Percentiles rank a stretch among this genome's conserved stretches.
Evolutionary conservation across 2,329 filamentous ascomycete species (phyloP).

Genomic region (Rutstroemia sp.): DNA sequence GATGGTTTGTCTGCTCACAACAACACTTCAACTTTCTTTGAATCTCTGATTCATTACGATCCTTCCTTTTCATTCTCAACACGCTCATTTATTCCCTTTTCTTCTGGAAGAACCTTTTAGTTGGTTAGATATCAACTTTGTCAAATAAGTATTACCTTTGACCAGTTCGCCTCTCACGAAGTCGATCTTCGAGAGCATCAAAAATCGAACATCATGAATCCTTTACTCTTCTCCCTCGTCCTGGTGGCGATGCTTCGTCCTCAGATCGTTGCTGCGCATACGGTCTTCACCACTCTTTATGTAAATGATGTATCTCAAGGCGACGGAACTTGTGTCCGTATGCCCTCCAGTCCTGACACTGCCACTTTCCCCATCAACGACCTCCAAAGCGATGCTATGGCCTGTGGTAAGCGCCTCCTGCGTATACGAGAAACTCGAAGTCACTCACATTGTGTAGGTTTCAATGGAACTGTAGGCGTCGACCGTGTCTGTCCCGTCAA

Average conservation of each 20-base stretch:
- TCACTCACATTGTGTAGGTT: constrained; percentile 28
- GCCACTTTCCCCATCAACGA: constrained; percentile 51
- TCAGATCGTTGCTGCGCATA: constrained; percentile 43
- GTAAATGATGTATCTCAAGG: constrained; percentile 58
- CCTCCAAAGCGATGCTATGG: constrained; percentile 55
- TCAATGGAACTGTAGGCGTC: constrained; percentile 41
- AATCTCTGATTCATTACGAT: constrained; percentile 3
- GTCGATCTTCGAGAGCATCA: neutral
- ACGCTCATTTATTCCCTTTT: neutral
- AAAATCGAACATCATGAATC: neutral
- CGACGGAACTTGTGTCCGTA: constrained; percentile 64
- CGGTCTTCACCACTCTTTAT: constrained; percentile 56
- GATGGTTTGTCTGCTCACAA: neutral
- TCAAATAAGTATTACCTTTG: too few relatives aligned
- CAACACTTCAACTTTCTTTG: neutral
- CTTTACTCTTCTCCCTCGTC: constrained; percentile 6
- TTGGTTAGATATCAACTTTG: neutral
- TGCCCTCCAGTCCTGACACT: constrained; percentile 45
- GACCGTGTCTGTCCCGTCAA: constrained; percentile 37
- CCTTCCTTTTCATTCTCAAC: neutral
- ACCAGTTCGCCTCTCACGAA: neutral
- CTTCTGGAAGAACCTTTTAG: neutral
- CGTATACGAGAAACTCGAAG: too few relatives aligned
- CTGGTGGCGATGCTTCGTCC: constrained; percentile 13
- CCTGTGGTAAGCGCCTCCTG: constrained; percentile 50